Base-by-base conservation (phyloP, 2,329 filamentous ascomycete species). In the Ascochyta clinopodiicola region DNA sequence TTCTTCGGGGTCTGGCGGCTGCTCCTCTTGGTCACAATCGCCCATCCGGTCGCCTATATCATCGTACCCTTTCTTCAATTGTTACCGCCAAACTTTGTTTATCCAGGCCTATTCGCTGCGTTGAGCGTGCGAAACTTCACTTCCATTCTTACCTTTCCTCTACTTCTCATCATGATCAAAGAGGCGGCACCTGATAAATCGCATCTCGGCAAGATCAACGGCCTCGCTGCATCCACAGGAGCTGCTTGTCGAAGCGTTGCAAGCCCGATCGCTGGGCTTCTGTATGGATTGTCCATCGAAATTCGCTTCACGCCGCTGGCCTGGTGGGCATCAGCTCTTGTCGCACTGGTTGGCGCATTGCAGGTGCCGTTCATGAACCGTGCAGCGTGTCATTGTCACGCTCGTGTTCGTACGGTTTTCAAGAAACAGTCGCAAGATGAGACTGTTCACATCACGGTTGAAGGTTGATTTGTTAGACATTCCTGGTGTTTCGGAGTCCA, bases 161-260 rank as follows among this genome's bases (percentile, higher is more conserved):
- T 89, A 8, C 81, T 88, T 0, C 79, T 91, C 24, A 90, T 91
- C 57, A 79, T 91, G 49, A 82, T 91, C 67, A 91, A 91, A 72
- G 86, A 91, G 75, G 86, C 88, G 1, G 85, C 86, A 4, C 87
- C 88, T 0, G 82, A 84, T 4, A 79, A 84, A 3, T 81, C 80
- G 1, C 82, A 85, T 5, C 79, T 91, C 15, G 88, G 88, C 1
- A 87, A 84, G 63, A 88, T 91, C 71, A 91, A 91, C 60, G 88
- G 88, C 0, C 76, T 91, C 8, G 88, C 88, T 43, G 89, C 89
- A 57, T 88, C 86, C 2, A 88, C 85, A 1, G 88, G 88, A n/a
- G 89, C 88, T 19, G 84, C 86, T 4, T 87, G 86, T 55, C 82
- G 88, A n/a, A 90, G 87, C 0, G 70, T 91, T 35, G 87, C 88